phyloP scores from a whole-genome alignment of 441 rosid species.

The Pelargonium cotyledonis region DNA sequence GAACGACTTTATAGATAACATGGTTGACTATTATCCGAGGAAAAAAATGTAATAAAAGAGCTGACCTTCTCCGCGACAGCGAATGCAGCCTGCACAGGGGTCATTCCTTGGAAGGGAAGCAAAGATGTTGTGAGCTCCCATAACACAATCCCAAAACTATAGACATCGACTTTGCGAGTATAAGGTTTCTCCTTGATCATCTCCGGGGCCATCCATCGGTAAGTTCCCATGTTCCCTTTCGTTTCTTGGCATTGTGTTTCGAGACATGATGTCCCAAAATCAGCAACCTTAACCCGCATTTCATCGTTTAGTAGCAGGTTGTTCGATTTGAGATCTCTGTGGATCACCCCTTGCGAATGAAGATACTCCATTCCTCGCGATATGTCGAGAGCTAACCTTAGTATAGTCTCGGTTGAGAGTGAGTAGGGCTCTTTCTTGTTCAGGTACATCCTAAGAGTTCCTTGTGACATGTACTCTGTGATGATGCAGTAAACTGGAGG shows the following conservation, averaged over 20 bases:
- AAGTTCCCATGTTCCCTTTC: slow-evolving; percentile 93
- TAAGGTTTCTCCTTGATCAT: slow-evolving; percentile 90
- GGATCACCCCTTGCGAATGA: slow-evolving; percentile 94
- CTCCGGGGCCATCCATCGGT: slow-evolving; percentile 27
- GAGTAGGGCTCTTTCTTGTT: slow-evolving; percentile 95
- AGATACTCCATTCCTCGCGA: slow-evolving; percentile 99
- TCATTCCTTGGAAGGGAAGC: slow-evolving; percentile 98
- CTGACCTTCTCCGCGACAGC: slow-evolving; percentile 90
- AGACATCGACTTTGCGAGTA: slow-evolving; percentile 88
- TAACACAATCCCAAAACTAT: slow-evolving; percentile 90
- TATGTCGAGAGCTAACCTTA: slow-evolving; percentile 88
- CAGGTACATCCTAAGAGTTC: slow-evolving; percentile 91
- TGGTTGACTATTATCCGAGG: no score
- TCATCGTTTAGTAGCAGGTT: slow-evolving; percentile 86
- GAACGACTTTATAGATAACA: no score
- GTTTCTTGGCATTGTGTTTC: slow-evolving; percentile 82
- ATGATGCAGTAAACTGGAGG: slow-evolving; percentile 95
- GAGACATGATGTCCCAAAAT: slow-evolving; percentile 87
- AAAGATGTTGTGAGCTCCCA: slow-evolving; percentile 95
- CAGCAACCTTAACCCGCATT: slow-evolving; percentile 93
- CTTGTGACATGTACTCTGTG: slow-evolving; percentile 98
- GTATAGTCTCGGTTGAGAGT: slow-evolving; percentile 69
- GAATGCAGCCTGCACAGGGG: slow-evolving; percentile 94
- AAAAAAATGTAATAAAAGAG: no score
- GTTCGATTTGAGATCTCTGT: slow-evolving; percentile 84